Evolutionary conservation across 129 eudicot genomes (phyloP), one percentile per base, ranked within the genome.

Genomic region (Cynara cardunculus): DNA sequence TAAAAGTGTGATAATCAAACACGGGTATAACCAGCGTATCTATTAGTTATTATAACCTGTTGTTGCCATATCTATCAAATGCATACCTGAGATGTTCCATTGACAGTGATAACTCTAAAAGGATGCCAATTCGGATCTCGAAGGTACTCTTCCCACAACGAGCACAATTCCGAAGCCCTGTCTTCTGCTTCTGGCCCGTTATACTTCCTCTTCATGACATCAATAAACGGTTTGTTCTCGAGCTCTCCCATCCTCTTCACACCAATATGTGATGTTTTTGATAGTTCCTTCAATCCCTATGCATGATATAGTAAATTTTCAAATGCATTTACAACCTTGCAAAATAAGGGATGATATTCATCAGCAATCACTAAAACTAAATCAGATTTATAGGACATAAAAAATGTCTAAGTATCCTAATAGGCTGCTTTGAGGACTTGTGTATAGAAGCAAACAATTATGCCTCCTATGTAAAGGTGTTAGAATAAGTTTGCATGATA

Each of bases 121-220:
- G 98, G 98, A 88, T 91, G 94, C 98, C 98, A 93, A 82, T 44
- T 86, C 27, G 94, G 88, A 82, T 91, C 98, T 73, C 88, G 83
- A 65, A 91, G 87, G 84, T 71, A 35, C 14, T 80, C 79, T 37
- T 88, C 88, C 88, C 94, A 91, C 76, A 89, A 16, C 16, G 92
- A 86, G 73, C 86, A 76, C 13, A 81, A 34, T 78, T 89, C 90
- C 39, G 76, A 12, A 16, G 94, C 97, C 79, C 82, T 84, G 16
- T 21, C 82, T 19, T 21, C 80, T 22, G 85, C 92, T 74, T 91
- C 92, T 6, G 77, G 64, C 12, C 28, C 75, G 2, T 81, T 14
- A 81, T 86, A 88, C 76, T 82, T 91, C 34, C 44, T 83, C 82
- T 91, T 91, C 31, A 87, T 87, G 53, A 81, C 93, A 28, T 56